These are phyloP conservation scores for Fistulinella cinereoalba DNA, from an alignment of 1,284 basidiomycete genomes.

Conservation along the genomic window DNA sequence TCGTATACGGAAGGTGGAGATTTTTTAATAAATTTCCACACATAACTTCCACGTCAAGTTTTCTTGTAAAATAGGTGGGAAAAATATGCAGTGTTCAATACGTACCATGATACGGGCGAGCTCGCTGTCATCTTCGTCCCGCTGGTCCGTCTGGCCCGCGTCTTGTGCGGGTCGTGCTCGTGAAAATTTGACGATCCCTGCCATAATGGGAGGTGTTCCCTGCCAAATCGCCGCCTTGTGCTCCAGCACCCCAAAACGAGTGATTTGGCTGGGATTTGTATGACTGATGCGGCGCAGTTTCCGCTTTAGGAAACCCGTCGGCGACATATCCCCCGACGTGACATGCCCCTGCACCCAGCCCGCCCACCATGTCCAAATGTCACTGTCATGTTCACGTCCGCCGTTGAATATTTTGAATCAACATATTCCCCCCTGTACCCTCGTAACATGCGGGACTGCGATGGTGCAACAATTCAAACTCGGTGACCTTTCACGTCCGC, in stretches of 20 bases:
- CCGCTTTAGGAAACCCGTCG: conserved; percentile 27
- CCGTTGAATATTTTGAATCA: conserved; percentile 12
- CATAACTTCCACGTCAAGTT: conserved; percentile 33
- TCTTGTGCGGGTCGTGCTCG: background rate
- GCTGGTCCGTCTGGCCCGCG: background rate
- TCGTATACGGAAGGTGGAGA: conserved; percentile 39
- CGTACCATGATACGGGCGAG: conserved; percentile 6
- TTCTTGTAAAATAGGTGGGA: conserved; percentile 27
- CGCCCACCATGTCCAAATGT: conserved; percentile 28
- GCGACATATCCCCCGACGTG: conserved; percentile 28
- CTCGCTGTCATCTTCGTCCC: background rate
- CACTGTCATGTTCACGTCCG: conserved; percentile 31
- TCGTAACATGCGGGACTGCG: conserved; percentile 25
- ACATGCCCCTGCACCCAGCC: conserved; percentile 20
- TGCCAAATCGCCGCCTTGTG: conserved; percentile 19
- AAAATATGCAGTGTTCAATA: conserved; percentile 17
- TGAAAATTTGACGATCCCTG: conserved; percentile 27
- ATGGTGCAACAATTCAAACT: conserved; percentile 17
- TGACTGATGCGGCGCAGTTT: conserved; percentile 28
- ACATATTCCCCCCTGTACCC: conserved; percentile 9
- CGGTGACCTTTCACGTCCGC: conserved; percentile 19
- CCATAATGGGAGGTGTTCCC: conserved; percentile 17
- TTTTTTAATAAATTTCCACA: conserved; percentile 36
- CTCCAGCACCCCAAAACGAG: conserved; percentile 29
- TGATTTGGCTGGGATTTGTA: conserved; percentile 21